Conservation (phyloP, 495 filamentous ascomycete species). For the Extremus antarcticus region DNA sequence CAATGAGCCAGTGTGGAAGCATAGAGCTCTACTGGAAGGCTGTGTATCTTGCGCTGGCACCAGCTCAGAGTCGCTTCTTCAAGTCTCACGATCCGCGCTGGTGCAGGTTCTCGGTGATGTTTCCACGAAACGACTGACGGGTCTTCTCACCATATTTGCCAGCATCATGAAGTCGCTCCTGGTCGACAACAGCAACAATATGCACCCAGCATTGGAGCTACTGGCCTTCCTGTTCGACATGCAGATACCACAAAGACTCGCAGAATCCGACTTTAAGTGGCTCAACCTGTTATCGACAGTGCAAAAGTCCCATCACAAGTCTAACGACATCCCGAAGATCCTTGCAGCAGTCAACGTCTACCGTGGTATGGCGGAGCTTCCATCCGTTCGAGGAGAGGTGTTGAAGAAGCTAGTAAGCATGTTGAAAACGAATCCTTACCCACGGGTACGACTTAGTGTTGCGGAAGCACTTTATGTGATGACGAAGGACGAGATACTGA, state of each 20-base stretch:
- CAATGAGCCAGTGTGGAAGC: neutral
- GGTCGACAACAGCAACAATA: conserved; percentile 16
- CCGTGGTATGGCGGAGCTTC: conserved; percentile 45
- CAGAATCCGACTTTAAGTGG: conserved; percentile 30
- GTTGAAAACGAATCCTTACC: conserved; percentile 21
- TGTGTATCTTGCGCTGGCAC: conserved; percentile 70
- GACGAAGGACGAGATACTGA: conserved; percentile 3
- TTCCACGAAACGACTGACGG: conserved; percentile 20
- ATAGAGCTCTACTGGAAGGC: conserved; percentile 53
- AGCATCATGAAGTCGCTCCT: conserved; percentile 47
- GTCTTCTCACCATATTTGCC: conserved; percentile 35
- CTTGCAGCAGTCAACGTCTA: conserved; percentile 71
- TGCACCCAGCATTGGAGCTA: conserved; percentile 65
- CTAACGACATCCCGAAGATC: conserved; percentile 64
- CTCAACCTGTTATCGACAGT: conserved; percentile 53
- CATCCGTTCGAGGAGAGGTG: conserved; percentile 33
- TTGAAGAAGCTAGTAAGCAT: conserved; percentile 23
- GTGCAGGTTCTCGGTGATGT: conserved; percentile 24
- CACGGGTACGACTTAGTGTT: conserved; percentile 12
- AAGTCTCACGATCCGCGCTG: conserved; percentile 61
- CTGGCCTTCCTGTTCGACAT: conserved; percentile 61
- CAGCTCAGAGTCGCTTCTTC: conserved; percentile 68
- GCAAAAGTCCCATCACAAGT: conserved; percentile 74
- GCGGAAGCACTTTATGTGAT: conserved; percentile 7
- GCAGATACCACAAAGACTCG: conserved; percentile 31